A percentile compares a stretch with the other conserved stretches of the same genome.
phyloP scores from a whole-genome alignment of 768 basidiomycete species.

The Trametes maxima region DNA sequence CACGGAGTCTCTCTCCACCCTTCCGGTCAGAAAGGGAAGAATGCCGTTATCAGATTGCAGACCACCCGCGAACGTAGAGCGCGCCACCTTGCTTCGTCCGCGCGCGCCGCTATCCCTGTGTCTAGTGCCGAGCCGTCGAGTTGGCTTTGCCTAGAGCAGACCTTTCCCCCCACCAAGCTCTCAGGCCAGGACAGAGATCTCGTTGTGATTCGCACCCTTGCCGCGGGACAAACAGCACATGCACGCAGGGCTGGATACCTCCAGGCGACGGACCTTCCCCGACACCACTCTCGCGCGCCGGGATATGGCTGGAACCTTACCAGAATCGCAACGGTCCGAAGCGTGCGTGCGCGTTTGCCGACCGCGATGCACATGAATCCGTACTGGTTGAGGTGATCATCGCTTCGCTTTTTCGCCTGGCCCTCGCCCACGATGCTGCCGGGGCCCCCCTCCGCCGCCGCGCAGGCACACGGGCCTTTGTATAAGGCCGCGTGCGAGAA shows the following conservation, averaged over 20 bases:
- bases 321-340: conserved; percentile 14
- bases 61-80: conserved; percentile 3
- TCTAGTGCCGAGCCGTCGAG: conserved; percentile 3
- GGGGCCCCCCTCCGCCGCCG: background rate
- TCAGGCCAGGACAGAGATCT: conserved; percentile 13
- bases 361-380: conserved; percentile 15
- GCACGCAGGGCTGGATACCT: conserved; percentile 6
- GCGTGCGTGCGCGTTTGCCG: conserved; percentile 16
- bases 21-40: conserved; percentile 13
- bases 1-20: conserved; percentile 1
- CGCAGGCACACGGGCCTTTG: conserved; percentile 10
- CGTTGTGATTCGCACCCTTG: conserved; percentile 18
- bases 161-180: conserved; percentile 6
- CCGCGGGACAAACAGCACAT: conserved; percentile 4
- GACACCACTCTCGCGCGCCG: background rate
- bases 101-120: conserved; percentile 2
- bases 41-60: conserved; percentile 18
- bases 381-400: conserved; percentile 13
- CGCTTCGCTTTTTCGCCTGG: conserved; percentile 21
- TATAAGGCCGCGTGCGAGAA: conserved; percentile 15
- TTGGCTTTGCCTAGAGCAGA: conserved; percentile 17
- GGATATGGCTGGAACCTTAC: conserved; percentile 3
- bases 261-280: conserved; percentile 12
- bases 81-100: conserved; percentile 12
- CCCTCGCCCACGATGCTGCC: conserved; percentile 18